Base-by-base conservation (phyloP, 768 basidiomycete genomes). In the Sarcodon sp. region DNA sequence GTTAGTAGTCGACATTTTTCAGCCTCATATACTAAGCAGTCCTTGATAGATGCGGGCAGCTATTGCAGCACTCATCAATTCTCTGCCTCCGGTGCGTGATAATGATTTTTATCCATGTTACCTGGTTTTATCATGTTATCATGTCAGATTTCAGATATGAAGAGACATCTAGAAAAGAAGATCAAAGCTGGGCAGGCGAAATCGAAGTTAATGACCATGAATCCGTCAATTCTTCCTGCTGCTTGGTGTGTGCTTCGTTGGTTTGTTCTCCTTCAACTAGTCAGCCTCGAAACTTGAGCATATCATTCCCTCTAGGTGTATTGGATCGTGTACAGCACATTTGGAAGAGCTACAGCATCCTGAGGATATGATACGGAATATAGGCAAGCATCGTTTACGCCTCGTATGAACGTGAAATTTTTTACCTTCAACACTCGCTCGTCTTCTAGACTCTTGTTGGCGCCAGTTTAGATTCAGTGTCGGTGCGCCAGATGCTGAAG, bases 301-400 rank as follows among this genome's bases (percentile, higher is more conserved):
- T 4, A 27, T 27, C 2, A 27, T 27, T 27, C 4, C 44, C 31
- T 35, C 1, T 45, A 79, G 80, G 77, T 78, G 75, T 63, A 73
- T 86, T 27, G 82, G 79, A 0, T 83, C 82, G 11, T 83, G 80
- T 56, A 85, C 83, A 1, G 77, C 82, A 0, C 72, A 83, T 56
- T 67, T 85, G 9, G 79, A 84, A 62, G 77, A 79, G 50, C 72
- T 83, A 36, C 68, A 69, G 9, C 65, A 69, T 3, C 63, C 64
- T 6, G 76, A 77, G 43, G 78, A 83, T 51, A 60, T 66, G 12
- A 68, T 84, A 43, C 65, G 69, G 50, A 74, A 74, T 45, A 61
- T 83, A 15, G 74, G 79, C 75, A 57, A 49, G 59, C 53, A 2
- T 1, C 2, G 21, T 27, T 27, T 27, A 27, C 21, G 21, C 21